phyloP scores from a whole-genome alignment of 192 early-diverging fungal species.

The Mortierella hygrophila region DNA sequence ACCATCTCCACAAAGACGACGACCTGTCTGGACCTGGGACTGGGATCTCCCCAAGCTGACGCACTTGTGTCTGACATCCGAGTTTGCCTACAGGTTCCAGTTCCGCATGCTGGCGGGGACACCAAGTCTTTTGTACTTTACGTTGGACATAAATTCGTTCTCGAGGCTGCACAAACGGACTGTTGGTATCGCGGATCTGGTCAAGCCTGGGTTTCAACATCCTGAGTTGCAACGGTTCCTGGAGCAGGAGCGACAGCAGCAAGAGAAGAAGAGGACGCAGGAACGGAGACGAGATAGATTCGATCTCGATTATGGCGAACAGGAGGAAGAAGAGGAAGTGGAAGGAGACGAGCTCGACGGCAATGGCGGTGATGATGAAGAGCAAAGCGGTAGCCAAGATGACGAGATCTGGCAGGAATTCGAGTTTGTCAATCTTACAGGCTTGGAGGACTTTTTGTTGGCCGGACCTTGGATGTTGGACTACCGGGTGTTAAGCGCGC shows the following conservation, averaged over 20 bases:
- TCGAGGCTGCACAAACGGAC: background rate
- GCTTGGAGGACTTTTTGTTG: background rate
- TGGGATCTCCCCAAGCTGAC: slow-evolving; percentile 19
- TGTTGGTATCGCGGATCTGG: background rate
- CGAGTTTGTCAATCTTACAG: background rate
- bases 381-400: background rate
- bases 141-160: background rate
- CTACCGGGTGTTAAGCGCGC: background rate
- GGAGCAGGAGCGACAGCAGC: background rate
- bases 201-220: background rate
- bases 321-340: background rate
- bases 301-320: too few species aligned
- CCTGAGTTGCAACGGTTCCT: background rate
- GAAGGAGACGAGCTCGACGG: too few species aligned
- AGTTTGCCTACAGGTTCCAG: slow-evolving; percentile 25
- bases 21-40: slow-evolving; percentile 23
- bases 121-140: background rate
- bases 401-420: background rate
- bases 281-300: too few species aligned
- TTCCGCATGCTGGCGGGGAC: slow-evolving; percentile 21
- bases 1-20: background rate
- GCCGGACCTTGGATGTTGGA: background rate
- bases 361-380: too few species aligned
- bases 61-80: background rate
- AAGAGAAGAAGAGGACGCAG: background rate